These are phyloP conservation scores for Didymella glomerata DNA, from an alignment of 2,329 filamentous ascomycete species.

Conservation along the genomic window DNA sequence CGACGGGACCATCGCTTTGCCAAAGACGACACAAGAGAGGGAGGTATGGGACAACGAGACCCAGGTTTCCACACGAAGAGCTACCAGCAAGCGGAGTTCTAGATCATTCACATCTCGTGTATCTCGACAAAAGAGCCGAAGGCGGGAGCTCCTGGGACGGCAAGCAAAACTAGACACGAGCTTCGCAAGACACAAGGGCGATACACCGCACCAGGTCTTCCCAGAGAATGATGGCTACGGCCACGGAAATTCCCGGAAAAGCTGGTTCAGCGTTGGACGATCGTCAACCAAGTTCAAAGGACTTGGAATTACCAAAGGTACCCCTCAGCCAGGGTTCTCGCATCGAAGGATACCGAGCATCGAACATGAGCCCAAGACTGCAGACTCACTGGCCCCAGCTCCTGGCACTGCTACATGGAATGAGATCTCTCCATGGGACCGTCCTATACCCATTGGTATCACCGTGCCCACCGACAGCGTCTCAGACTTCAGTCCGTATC, in stretches of 20 bases:
- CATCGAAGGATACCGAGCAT: constrained; percentile 28
- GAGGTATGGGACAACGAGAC: constrained; percentile 37
- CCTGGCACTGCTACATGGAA: constrained; percentile 45
- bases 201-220: constrained; percentile 58
- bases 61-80: constrained; percentile 38
- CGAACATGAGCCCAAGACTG: constrained; percentile 39
- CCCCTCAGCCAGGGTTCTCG: constrained; percentile 38
- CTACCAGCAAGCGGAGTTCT: constrained; percentile 44
- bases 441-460: constrained; percentile 78
- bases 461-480: constrained; percentile 66
- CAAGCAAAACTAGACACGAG: constrained; percentile 71
- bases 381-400: constrained; percentile 42
- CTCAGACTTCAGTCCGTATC: constrained; percentile 50
- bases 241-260: constrained; percentile 35
- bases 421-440: constrained; percentile 72
- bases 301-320: constrained; percentile 48
- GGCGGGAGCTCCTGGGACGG: constrained; percentile 67
- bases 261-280: constrained; percentile 44
- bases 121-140: constrained; percentile 62
- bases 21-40: constrained; percentile 27
- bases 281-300: constrained; percentile 44
- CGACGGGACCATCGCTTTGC: constrained; percentile 31
- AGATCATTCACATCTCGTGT: constrained; percentile 48
- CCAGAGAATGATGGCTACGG: constrained; percentile 44
- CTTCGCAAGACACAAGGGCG: constrained; percentile 60